Conservation (phyloP, 2,329 filamentous ascomycete genomes). For the Talaromyces sp. region DNA sequence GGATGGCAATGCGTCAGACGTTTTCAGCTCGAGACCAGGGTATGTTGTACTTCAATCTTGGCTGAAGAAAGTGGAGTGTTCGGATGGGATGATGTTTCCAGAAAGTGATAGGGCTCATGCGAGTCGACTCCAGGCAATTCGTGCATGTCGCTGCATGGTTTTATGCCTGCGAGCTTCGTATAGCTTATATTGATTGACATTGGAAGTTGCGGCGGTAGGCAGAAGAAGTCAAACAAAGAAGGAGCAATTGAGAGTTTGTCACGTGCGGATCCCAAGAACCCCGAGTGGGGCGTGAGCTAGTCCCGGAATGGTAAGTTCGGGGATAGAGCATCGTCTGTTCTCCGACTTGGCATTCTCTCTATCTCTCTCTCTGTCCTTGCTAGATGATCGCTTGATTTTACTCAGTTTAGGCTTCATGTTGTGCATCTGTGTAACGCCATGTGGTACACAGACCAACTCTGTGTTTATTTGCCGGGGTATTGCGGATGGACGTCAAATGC, state of each 20-base stretch:
- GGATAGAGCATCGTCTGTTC: neutral
- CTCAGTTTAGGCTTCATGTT: neutral
- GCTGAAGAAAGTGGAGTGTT: neutral
- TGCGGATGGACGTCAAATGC: neutral
- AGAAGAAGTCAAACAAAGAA: neutral
- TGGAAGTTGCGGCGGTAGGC: neutral
- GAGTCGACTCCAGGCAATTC: neutral
- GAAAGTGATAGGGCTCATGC: neutral
- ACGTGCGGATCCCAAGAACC: neutral
- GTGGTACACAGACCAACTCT: neutral
- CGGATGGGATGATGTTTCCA: neutral
- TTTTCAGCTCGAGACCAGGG: neutral
- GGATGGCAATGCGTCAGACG: neutral
- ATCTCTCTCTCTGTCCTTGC: too few relatives aligned
- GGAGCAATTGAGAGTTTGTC: neutral
- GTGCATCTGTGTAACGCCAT: neutral
- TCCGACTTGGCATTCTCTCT: neutral
- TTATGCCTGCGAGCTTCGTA: neutral
- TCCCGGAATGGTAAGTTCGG: neutral
- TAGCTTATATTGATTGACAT: neutral
- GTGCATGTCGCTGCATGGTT: neutral
- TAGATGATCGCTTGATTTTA: too few relatives aligned
- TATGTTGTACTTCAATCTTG: neutral
- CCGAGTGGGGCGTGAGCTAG: neutral
- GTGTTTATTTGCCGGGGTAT: neutral